These are phyloP conservation scores for Entomortierella beljakovae DNA, from an alignment of 192 early-diverging fungal genomes.

Conservation along the genomic window DNA sequence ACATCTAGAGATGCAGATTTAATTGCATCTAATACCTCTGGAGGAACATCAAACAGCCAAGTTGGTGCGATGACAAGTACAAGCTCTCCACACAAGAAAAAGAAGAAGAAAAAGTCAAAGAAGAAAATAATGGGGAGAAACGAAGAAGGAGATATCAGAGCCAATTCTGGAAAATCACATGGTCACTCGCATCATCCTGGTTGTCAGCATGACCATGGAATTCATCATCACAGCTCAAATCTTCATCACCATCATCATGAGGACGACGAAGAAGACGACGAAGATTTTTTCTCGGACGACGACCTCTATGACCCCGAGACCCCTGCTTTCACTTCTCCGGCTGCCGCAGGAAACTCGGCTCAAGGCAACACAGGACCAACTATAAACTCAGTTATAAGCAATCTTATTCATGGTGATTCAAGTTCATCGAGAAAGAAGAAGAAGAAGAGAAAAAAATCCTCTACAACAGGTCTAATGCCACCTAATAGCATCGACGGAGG, in stretches of 20 bases:
- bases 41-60: neutral
- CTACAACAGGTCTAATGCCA: constrained; percentile 14
- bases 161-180: neutral
- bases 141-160: constrained; percentile 26
- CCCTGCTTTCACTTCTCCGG: constrained; percentile 34
- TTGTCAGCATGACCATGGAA: constrained; percentile 38
- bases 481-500: constrained; percentile 6
- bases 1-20: constrained; percentile 9
- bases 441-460: constrained; percentile 64
- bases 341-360: constrained; percentile 8
- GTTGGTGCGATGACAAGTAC: constrained; percentile 1
- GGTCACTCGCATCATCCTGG: constrained; percentile 21
- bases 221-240: constrained; percentile 35
- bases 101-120: constrained; percentile 47
- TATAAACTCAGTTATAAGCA: neutral
- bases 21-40: neutral
- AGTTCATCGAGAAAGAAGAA: constrained; percentile 59
- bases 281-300: constrained; percentile 61
- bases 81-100: constrained; percentile 32
- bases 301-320: constrained; percentile 60
- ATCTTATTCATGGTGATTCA: constrained; percentile 1
- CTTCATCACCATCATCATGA: constrained; percentile 53
- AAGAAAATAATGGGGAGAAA: constrained; percentile 43
- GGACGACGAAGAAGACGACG: constrained; percentile 52
- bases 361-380: constrained; percentile 14